Evolutionary conservation across 2,329 filamentous ascomycete genomes (phyloP).

Genomic region (Phyllosticta citriasiana): DNA sequence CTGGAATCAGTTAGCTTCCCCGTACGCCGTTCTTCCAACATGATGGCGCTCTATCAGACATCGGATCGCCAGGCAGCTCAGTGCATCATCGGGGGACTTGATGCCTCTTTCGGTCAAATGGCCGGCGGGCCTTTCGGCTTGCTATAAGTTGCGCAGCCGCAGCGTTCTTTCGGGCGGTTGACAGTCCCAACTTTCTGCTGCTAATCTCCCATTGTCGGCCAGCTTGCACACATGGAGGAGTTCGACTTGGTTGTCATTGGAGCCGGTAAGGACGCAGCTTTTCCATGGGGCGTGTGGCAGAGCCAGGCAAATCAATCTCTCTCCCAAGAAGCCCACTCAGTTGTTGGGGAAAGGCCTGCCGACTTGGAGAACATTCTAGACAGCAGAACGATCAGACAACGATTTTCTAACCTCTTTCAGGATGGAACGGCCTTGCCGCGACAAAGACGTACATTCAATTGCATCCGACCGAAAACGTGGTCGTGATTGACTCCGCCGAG

Average conservation of each 20-base stretch:
- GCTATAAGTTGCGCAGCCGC: background rate
- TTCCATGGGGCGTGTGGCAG: background rate
- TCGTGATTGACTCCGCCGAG: conserved; percentile 34
- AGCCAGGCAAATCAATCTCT: too few relatives aligned
- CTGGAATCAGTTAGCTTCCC: too few relatives aligned
- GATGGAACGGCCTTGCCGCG: conserved; percentile 35
- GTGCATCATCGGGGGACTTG: background rate
- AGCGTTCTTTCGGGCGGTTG: background rate
- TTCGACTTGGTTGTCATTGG: conserved; percentile 22
- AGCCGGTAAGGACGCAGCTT: conserved; percentile 15
- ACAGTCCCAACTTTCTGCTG: too few relatives aligned
- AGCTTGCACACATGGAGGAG: background rate
- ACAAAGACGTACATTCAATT: conserved; percentile 41
- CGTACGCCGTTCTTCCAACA: too few relatives aligned
- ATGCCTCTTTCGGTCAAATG: background rate
- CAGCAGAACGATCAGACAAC: background rate
- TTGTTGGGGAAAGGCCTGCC: background rate
- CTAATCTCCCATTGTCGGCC: too few relatives aligned
- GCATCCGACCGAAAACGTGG: conserved; percentile 30
- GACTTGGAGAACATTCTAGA: background rate
- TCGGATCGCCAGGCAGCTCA: too few relatives aligned
- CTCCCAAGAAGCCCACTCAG: too few relatives aligned
- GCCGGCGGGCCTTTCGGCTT: background rate
- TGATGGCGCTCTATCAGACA: too few relatives aligned
- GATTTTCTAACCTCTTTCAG: conserved; percentile 11